These are phyloP conservation scores for Lentinula aciculospora DNA, from an alignment of 768 basidiomycete species.

Conservation along the genomic window DNA sequence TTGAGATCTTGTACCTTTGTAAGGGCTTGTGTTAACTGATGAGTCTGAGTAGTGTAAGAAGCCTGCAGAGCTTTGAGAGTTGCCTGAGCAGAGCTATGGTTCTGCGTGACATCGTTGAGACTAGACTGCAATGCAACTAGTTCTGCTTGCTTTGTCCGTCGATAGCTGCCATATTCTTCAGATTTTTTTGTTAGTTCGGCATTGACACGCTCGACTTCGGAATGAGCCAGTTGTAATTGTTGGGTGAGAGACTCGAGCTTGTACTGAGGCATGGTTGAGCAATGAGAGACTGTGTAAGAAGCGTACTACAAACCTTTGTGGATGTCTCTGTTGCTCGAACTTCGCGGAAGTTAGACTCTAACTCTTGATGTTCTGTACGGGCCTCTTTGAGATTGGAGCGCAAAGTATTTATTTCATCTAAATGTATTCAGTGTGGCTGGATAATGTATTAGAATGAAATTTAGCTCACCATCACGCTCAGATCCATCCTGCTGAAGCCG, in stretches of 20 bases:
- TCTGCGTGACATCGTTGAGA: slow-evolving; percentile 67
- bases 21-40: slow-evolving; percentile 74
- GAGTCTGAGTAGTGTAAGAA: slow-evolving; percentile 62
- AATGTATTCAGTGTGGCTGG: slow-evolving; percentile 4
- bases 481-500: slow-evolving; percentile 71
- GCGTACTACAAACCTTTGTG: slow-evolving; percentile 47
- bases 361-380: slow-evolving; percentile 61
- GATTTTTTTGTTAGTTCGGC: slow-evolving; percentile 65
- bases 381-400: slow-evolving; percentile 68
- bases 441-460: neutral
- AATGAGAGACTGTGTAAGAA: neutral
- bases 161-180: slow-evolving; percentile 80
- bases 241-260: slow-evolving; percentile 80
- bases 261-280: slow-evolving; percentile 46
- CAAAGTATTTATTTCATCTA: slow-evolving; percentile 70
- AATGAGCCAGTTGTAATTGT: slow-evolving; percentile 72
- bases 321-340: slow-evolving; percentile 71
- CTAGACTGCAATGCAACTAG: slow-evolving; percentile 69
- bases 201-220: slow-evolving; percentile 69
- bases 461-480: slow-evolving; percentile 64
- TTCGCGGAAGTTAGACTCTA: slow-evolving; percentile 69
- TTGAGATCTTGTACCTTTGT: slow-evolving; percentile 70
- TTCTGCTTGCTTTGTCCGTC: slow-evolving; percentile 77
- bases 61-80: slow-evolving; percentile 71
- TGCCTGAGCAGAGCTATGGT: slow-evolving; percentile 58